phyloP scores from a whole-genome alignment of 169 alveolate genomes.

The Theileria parva region DNA sequence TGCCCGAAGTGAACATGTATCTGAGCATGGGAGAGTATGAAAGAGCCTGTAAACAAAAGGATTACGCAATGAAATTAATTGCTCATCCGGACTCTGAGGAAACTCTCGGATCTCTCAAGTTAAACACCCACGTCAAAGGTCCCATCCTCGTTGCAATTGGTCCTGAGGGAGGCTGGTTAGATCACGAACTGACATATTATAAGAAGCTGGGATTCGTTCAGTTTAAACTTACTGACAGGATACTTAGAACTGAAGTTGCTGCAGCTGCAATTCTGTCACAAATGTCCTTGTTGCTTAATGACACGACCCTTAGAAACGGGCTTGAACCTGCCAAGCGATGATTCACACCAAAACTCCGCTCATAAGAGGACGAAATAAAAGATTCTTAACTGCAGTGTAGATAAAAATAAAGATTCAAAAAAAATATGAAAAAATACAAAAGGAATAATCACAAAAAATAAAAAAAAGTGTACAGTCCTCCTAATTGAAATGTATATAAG shows the following conservation, averaged over 20 bases:
- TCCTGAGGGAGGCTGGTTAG: conserved; percentile 80
- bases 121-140: conserved; percentile 39
- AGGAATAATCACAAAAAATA: too few species aligned
- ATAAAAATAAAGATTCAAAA: too few species aligned
- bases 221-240: conserved; percentile 46
- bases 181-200: conserved; percentile 59
- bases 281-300: conserved; percentile 40
- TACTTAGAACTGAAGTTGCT: conserved; percentile 63
- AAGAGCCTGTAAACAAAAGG: conserved; percentile 2
- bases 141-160: conserved; percentile 77
- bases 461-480: too few species aligned
- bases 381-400: not conserved
- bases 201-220: conserved; percentile 29
- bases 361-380: not conserved
- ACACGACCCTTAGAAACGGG: conserved; percentile 48
- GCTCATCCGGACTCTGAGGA: conserved; percentile 52
- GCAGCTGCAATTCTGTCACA: conserved; percentile 49
- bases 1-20: conserved; percentile 48
- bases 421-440: too few species aligned
- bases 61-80: conserved; percentile 23
- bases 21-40: conserved; percentile 45
- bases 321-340: conserved; percentile 24
- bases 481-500: too few species aligned
- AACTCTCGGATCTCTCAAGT: conserved; percentile 55
- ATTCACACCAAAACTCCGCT: not conserved